phyloP scores from a whole-genome alignment of 768 basidiomycete genomes.

The Symmetrospora coprosmae region DNA sequence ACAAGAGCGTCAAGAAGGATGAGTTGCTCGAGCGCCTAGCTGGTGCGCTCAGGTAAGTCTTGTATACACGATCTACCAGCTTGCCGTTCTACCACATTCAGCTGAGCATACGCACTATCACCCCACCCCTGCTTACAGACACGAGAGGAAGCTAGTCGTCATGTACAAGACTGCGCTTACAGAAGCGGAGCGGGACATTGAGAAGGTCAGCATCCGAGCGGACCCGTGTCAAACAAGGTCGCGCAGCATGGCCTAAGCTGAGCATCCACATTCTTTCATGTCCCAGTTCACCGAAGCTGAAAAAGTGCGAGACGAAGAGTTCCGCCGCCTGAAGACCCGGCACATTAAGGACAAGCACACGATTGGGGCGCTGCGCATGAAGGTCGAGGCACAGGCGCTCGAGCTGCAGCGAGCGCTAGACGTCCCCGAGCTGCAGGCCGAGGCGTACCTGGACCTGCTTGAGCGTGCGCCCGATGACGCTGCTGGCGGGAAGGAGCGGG shows the following conservation, averaged over 20 bases:
- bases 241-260: not conserved
- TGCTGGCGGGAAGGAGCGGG: not conserved
- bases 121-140: not conserved
- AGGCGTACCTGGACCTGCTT: constrained; percentile 10
- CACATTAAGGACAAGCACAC: constrained; percentile 6
- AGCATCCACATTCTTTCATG: not conserved
- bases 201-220: not conserved
- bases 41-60: constrained; percentile 8
- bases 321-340: constrained; percentile 2
- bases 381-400: not conserved
- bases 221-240: not conserved
- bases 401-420: constrained; percentile 4
- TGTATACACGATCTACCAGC: not conserved
- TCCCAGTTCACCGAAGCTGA: constrained; percentile 1
- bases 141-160: not conserved
- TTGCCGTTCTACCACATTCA: not conserved
- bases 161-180: constrained; percentile 2
- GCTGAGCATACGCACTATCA: not conserved
- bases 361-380: constrained; percentile 6
- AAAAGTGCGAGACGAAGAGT: constrained; percentile 2
- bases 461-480: not conserved
- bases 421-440: constrained; percentile 8
- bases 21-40: constrained; percentile 12
- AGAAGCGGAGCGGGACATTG: not conserved
- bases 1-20: constrained; percentile 8